These are phyloP conservation scores for Turritis glabra DNA, from an alignment of 345 rosid genomes.

Conservation along the genomic window DNA sequence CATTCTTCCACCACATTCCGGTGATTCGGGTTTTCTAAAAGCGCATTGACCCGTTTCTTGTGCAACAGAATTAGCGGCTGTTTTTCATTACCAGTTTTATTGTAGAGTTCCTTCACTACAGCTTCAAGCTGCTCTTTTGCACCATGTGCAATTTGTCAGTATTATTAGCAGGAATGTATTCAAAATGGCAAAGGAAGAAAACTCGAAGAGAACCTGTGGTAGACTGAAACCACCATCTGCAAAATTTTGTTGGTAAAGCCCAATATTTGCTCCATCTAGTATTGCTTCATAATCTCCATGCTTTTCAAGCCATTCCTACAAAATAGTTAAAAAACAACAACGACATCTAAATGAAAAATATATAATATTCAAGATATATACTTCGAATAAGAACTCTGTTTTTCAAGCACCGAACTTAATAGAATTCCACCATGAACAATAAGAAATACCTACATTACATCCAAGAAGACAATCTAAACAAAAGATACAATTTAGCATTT, in stretches of 20 bases:
- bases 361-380: not conserved
- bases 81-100: constrained; percentile 49
- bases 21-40: constrained; percentile 54
- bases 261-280: constrained; percentile 94
- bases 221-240: constrained; percentile 75
- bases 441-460: not conserved
- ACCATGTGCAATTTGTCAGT: constrained; percentile 15
- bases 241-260: constrained; percentile 88
- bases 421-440: not conserved
- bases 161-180: not conserved
- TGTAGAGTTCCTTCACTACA: constrained; percentile 60
- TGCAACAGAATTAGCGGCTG: constrained; percentile 82
- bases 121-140: constrained; percentile 80
- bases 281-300: constrained; percentile 68
- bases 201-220: constrained; percentile 56
- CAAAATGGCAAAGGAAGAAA: not conserved
- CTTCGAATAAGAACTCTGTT: not conserved
- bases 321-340: not conserved
- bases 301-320: constrained; percentile 68
- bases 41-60: constrained; percentile 59
- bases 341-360: not conserved
- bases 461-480: not conserved
- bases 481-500: not conserved
- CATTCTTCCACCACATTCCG: constrained; percentile 64
- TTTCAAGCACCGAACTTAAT: not conserved